A percentile compares a stretch with the other conserved stretches of the same genome.
phyloP scores from a whole-genome alignment of 495 filamentous ascomycete genomes.

The Baudoinia panamericana region DNA sequence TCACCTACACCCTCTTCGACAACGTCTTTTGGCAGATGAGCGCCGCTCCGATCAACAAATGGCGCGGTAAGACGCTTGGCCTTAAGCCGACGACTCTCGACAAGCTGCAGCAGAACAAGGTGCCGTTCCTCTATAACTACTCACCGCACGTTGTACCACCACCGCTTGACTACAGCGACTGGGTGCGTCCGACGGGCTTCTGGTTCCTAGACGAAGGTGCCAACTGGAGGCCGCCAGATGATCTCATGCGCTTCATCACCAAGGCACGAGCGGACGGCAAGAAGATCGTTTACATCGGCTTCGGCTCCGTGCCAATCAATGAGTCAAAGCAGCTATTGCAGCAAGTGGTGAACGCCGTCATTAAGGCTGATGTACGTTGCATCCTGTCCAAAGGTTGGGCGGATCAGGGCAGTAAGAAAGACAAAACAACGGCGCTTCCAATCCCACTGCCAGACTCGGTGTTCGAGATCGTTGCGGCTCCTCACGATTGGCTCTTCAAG shows the following conservation, averaged over 20 bases:
- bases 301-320: conserved; percentile 89
- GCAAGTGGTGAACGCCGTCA: conserved; percentile 78
- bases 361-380: conserved; percentile 86
- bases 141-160: conserved; percentile 83
- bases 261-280: conserved; percentile 68
- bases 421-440: conserved; percentile 47
- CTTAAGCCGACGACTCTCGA: conserved; percentile 71
- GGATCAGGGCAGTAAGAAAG: conserved; percentile 59
- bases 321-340: conserved; percentile 78
- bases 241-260: conserved; percentile 66
- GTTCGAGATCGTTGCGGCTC: conserved; percentile 74
- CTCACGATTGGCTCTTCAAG: conserved; percentile 91
- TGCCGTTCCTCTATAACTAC: conserved; percentile 96
- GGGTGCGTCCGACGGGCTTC: conserved; percentile 93
- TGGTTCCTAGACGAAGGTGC: conserved; percentile 85
- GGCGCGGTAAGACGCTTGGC: conserved; percentile 68
- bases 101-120: conserved; percentile 89
- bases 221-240: conserved; percentile 61
- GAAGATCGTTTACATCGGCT: conserved; percentile 93
- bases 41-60: conserved; percentile 81
- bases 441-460: conserved; percentile 68
- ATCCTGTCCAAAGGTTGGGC: conserved; percentile 99
- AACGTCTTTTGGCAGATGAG: conserved; percentile 93
- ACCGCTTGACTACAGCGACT: conserved; percentile 90
- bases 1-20: conserved; percentile 95